Base-by-base conservation (phyloP, 1,284 basidiomycete species). In the Ceratorhiza oryzae-sativae region DNA sequence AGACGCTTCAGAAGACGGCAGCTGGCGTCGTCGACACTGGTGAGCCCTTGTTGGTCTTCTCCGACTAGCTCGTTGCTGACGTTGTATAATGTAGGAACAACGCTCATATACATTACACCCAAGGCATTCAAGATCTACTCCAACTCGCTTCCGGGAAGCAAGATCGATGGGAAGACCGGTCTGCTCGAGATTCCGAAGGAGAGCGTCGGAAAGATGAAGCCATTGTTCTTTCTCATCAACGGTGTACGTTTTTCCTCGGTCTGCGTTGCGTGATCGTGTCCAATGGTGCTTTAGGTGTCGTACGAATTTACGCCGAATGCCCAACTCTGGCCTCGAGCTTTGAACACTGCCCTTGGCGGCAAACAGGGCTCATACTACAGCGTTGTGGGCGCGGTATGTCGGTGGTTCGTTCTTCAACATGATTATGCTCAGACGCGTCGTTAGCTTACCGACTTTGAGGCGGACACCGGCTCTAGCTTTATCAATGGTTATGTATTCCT, bases 241-340 rank as follows among this genome's bases (percentile, higher is more conserved):
- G 67, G 67, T 3, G 67, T 70, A 25, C 1, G 49, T 45, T 5
- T 62, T 34, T 9, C 12, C 30, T 34, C 32, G n/a, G 60, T 27
- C n/a, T 49, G 8, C 12, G 2, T 30, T 53, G 27, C 6, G 3
- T n/a, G n/a, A n/a, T n/a, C n/a, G 25, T 39, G 15, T 23, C 39
- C 8, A 4, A 46, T 34, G 2, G 27, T 36, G 53, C 13, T 25
- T 15, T 36, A 70, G 67, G 42, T 70, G 10, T 49, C 67, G 42
- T 70, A 70, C 55, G 67, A 70, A 36, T 62, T 71, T n/a, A 71
- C 70, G 10, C 70, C 70, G 8, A 71, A 71, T 27, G 70, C 70
- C 6, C 70, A 71, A 32, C 58, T 71, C 23, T 71, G 70, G 70
- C 70, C 70, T 10, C 70, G 70, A 2, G 32, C 45, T 4, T 30